A percentile compares a stretch with the other conserved stretches of the same genome.
phyloP scores from a whole-genome alignment of 23 red algal genomes.

The Porphyridium purpureum region DNA sequence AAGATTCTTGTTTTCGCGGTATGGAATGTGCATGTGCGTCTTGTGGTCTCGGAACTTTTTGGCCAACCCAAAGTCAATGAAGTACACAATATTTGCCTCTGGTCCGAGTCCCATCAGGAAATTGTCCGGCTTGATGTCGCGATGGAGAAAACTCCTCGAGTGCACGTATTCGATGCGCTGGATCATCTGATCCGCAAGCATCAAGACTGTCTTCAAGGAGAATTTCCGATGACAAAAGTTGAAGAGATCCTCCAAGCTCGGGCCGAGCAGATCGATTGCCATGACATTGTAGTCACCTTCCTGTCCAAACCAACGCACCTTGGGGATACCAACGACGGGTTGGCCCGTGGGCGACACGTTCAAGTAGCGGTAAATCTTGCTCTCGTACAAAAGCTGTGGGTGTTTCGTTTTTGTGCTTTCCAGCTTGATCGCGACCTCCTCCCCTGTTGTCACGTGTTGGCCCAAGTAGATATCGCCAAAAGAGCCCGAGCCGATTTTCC shows the following conservation, averaged over 20 bases:
- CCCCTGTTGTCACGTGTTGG: conserved; percentile 63
- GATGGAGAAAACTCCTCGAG: conserved; percentile 80
- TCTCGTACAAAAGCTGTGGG: conserved; percentile 96
- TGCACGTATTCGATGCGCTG: conserved; percentile 97
- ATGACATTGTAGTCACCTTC: conserved; percentile 98
- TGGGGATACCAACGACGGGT: conserved; percentile 71
- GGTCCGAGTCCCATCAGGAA: conserved; percentile 94
- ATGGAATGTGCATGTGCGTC: conserved; percentile 94
- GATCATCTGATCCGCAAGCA: conserved; percentile 99
- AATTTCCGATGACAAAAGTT: conserved; percentile 99
- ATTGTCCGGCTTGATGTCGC: conserved; percentile 99
- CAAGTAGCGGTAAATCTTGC: conserved; percentile 98
- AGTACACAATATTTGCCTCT: conserved; percentile 77
- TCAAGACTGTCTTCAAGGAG: conserved; percentile 91
- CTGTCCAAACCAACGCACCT: conserved; percentile 84
- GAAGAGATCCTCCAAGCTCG: conserved; percentile 94
- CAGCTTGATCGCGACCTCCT: conserved; percentile 98
- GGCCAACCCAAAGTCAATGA: conserved; percentile 97
- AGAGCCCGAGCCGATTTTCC: conserved; percentile 91
- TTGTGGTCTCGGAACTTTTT: conserved; percentile 98
- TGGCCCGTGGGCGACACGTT: conserved; percentile 61
- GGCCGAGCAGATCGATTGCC: conserved; percentile 94
- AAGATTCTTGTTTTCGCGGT: conserved; percentile 99
- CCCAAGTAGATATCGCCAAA: conserved; percentile 99
- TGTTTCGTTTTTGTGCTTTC: conserved; percentile 90